Percentiles rank a stretch among this genome's conserved stretches.
These are phyloP conservation scores for Brachypodium distachyon DNA, from an alignment of 202 grass and related monocot species.

Conservation along the genomic window DNA sequence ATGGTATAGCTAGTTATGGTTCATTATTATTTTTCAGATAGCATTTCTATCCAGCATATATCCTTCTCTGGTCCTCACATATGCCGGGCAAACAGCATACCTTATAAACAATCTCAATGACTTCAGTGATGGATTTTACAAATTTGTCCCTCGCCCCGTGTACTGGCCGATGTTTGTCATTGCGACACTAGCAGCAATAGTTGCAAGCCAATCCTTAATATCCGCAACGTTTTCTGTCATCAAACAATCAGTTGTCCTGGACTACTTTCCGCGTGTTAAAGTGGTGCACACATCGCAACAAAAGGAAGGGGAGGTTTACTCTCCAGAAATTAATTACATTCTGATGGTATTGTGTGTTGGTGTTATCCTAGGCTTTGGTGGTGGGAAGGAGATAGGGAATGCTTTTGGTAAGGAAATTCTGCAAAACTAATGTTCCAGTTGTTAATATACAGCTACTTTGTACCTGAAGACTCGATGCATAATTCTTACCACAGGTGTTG, in stretches of 20 bases:
- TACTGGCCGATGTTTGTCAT: constrained; percentile 72
- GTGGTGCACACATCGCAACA: constrained; percentile 61
- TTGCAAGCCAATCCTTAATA: constrained; percentile 64
- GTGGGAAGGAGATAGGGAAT: constrained; percentile 58
- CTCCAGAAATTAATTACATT: constrained; percentile 62
- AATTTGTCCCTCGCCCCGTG: constrained; percentile 48
- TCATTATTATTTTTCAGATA: constrained; percentile 27
- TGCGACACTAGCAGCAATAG: constrained; percentile 50
- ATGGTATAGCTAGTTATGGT: not conserved
- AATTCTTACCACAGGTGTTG: constrained; percentile 43
- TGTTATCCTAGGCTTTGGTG: constrained; percentile 52
- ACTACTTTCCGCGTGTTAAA: constrained; percentile 64
- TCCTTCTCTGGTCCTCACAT: constrained; percentile 63
- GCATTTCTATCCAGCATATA: constrained; percentile 64
- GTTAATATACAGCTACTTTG: not conserved
- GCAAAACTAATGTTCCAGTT: not conserved
- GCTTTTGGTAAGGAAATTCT: constrained; percentile 46
- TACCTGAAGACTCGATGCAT: not conserved
- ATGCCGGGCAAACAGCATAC: constrained; percentile 69
- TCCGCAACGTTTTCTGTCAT: constrained; percentile 69
- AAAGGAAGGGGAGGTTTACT: constrained; percentile 73
- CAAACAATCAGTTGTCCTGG: constrained; percentile 57
- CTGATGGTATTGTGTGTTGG: constrained; percentile 64
- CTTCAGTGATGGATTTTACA: constrained; percentile 59
- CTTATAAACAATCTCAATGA: constrained; percentile 57